Conservation (phyloP, 202 grass and related monocot species). For the Digitaria exilis region DNA sequence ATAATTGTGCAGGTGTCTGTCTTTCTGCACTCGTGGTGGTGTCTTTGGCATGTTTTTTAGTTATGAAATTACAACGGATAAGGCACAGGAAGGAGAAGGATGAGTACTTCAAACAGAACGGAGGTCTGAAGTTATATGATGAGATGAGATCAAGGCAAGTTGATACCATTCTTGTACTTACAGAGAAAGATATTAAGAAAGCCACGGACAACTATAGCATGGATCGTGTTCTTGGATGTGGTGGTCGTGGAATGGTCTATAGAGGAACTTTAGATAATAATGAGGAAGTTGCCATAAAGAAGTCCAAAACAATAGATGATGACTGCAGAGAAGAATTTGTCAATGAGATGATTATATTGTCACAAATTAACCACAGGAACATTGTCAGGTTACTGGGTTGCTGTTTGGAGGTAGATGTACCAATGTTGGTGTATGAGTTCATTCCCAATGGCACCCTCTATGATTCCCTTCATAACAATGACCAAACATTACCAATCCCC, state of each 20-base stretch:
- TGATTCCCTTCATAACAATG: slow-evolving; percentile 50
- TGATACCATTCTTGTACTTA: slow-evolving; percentile 40
- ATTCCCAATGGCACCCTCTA: slow-evolving; percentile 43
- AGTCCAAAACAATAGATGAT: slow-evolving; percentile 46
- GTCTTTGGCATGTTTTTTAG: slow-evolving; percentile 16
- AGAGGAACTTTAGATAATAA: slow-evolving; percentile 49
- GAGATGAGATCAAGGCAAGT: slow-evolving; percentile 48
- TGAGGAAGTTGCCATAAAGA: slow-evolving; percentile 68
- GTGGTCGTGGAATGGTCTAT: slow-evolving; percentile 59
- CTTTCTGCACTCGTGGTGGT: neutral
- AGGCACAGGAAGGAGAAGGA: slow-evolving; percentile 41
- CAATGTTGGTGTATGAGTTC: slow-evolving; percentile 72
- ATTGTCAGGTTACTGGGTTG: slow-evolving; percentile 66
- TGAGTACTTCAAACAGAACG: slow-evolving; percentile 47
- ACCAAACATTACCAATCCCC: neutral
- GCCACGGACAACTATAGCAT: slow-evolving; percentile 47
- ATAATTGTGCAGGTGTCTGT: slow-evolving; percentile 35
- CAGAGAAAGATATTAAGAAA: slow-evolving; percentile 49
- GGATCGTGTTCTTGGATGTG: slow-evolving; percentile 41
- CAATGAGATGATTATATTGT: slow-evolving; percentile 73
- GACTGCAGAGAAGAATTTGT: slow-evolving; percentile 52
- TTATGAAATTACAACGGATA: slow-evolving; percentile 41
- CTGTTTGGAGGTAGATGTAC: slow-evolving; percentile 65
- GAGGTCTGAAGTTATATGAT: slow-evolving; percentile 38
- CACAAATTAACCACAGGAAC: slow-evolving; percentile 61